phyloP scores from a whole-genome alignment of 768 basidiomycete genomes.

The Termitomyces sp. region DNA sequence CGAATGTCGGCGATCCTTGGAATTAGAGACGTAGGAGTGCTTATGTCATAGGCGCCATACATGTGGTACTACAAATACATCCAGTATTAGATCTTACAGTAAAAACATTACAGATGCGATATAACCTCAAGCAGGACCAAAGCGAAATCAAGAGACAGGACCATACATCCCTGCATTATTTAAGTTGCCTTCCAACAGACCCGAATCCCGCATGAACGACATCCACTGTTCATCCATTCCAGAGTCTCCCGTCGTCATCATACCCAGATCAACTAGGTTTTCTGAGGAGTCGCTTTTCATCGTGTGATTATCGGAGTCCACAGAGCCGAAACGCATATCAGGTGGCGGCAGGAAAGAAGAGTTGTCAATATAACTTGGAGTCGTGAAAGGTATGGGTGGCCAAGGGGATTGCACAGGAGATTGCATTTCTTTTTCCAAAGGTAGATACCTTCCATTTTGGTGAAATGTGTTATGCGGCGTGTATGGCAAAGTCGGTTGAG shows the following conservation, averaged over 20 bases:
- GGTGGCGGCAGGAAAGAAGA: background rate
- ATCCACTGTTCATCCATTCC: slow-evolving; percentile 66
- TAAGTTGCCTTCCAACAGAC: slow-evolving; percentile 41
- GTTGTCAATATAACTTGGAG: background rate
- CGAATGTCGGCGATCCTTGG: background rate
- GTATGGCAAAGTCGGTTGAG: background rate
- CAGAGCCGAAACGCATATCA: slow-evolving; percentile 4
- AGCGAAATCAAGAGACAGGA: background rate
- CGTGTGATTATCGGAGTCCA: slow-evolving; percentile 2
- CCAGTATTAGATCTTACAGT: background rate
- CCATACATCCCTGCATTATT: slow-evolving; percentile 3
- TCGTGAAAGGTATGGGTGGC: background rate
- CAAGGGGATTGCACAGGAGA: slow-evolving; percentile 2
- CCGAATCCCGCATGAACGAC: slow-evolving; percentile 61
- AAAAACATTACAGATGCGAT: background rate
- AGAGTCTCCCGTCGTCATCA: slow-evolving; percentile 56
- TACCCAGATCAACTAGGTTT: slow-evolving; percentile 36
- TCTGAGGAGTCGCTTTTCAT: slow-evolving; percentile 28
- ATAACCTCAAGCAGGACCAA: background rate
- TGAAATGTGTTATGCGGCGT: background rate
- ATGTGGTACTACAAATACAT: too few species aligned
- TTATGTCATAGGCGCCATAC: too few species aligned
- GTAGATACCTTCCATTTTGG: slow-evolving; percentile 1
- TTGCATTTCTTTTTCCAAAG: background rate
- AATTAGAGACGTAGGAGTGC: too few species aligned